Conservation (phyloP, 2,329 filamentous ascomycete genomes). For the Epichloe bromicola region DNA sequence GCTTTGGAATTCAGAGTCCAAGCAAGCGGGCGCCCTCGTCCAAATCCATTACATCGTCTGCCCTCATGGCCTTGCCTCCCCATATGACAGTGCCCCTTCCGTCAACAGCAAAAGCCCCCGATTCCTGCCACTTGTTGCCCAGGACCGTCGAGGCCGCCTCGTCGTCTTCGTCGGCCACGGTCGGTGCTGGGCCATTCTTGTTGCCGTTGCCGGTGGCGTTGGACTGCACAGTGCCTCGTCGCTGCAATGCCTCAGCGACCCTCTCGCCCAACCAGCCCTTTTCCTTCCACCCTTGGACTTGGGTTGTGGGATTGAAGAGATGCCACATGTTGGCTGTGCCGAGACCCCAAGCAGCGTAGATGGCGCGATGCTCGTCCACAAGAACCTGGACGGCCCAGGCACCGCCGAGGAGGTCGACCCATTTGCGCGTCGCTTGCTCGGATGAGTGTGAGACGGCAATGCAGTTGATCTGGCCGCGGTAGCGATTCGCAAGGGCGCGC, state of each 20-base stretch:
- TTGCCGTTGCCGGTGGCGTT: conserved; percentile 12
- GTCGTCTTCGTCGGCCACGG: conserved; percentile 11
- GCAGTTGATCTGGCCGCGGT: conserved; percentile 36
- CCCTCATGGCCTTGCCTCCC: conserved; percentile 33
- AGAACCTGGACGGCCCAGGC: conserved; percentile 42
- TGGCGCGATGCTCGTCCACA: conserved; percentile 40
- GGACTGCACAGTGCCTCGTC: conserved; percentile 23
- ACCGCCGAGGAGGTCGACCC: conserved; percentile 44
- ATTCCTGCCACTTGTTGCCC: conserved; percentile 45
- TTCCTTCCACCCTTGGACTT: conserved; percentile 39
- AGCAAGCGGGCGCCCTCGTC: conserved; percentile 33
- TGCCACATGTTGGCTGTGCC: conserved; percentile 37
- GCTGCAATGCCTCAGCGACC: conserved; percentile 33
- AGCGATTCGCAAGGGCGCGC: conserved; percentile 39
- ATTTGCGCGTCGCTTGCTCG: conserved; percentile 39
- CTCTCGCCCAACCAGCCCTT: conserved; percentile 40
- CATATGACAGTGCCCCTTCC: conserved; percentile 35
- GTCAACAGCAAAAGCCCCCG: conserved; percentile 38
- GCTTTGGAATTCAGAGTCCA: conserved; percentile 6
- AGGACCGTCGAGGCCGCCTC: conserved; percentile 30
- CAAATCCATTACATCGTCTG: conserved; percentile 39
- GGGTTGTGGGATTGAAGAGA: conserved; percentile 39
- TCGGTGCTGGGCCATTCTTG: too few species aligned
- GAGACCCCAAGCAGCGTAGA: conserved; percentile 48
- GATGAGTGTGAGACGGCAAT: conserved; percentile 49